Conservation (phyloP, 257 asterid species). For the Solanum bukasovii region DNA sequence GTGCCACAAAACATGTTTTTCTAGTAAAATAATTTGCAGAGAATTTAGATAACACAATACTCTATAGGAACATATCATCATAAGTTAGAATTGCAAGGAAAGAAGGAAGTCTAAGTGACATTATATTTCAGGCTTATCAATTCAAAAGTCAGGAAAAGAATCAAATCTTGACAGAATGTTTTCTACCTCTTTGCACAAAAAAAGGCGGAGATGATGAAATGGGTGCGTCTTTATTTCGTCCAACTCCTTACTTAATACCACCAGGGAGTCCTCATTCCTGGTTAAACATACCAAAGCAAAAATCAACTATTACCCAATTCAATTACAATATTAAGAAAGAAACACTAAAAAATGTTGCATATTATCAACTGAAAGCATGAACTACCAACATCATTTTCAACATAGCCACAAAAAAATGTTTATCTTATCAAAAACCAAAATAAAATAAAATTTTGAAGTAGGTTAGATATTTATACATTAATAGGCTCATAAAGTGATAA, state of each 20-base stretch:
- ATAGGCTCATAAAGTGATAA: neutral
- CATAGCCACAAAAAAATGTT: neutral
- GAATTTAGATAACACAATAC: too few relatives aligned
- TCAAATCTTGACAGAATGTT: neutral
- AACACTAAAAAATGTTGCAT: neutral
- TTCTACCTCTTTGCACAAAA: neutral
- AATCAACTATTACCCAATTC: neutral
- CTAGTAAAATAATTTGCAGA: too few relatives aligned
- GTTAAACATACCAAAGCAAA: too few relatives aligned
- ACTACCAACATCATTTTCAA: too few relatives aligned
- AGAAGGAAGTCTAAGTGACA: too few relatives aligned
- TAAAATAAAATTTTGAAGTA: neutral
- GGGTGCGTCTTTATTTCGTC: neutral
- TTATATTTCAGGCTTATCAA: too few relatives aligned
- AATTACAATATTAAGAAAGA: neutral
- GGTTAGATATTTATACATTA: neutral
- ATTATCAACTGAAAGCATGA: neutral
- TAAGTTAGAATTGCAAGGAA: too few relatives aligned
- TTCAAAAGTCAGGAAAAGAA: neutral
- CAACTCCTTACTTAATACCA: neutral
- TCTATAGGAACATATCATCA: too few relatives aligned
- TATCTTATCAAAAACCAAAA: neutral
- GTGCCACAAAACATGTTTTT: too few relatives aligned
- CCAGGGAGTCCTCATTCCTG: too few relatives aligned
- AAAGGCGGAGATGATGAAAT: neutral